A percentile compares a stretch with the other conserved stretches of the same genome.
phyloP scores from a whole-genome alignment of 441 rosid species.

The Gossypium davidsonii region DNA sequence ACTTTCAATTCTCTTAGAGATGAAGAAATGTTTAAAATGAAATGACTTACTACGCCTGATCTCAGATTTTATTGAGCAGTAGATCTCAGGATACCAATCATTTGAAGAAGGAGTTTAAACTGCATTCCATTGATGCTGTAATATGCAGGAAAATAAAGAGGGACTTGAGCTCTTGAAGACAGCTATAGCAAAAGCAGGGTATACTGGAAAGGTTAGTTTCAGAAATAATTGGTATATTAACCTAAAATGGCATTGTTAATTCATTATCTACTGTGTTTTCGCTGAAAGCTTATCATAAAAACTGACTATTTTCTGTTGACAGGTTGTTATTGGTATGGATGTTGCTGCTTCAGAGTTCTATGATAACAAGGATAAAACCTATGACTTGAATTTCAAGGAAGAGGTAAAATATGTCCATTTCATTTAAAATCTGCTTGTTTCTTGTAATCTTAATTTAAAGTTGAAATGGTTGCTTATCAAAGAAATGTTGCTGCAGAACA shows the following conservation, averaged over 20 bases:
- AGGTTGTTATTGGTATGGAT: slow-evolving; percentile 50
- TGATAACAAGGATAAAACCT: slow-evolving; percentile 34
- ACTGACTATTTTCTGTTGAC: neutral
- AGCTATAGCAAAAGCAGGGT: slow-evolving; percentile 43
- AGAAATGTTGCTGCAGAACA: slow-evolving; percentile 20
- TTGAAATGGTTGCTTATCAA: neutral
- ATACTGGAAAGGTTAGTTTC: slow-evolving; percentile 36
- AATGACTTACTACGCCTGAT: neutral
- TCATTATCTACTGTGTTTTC: neutral
- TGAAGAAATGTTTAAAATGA: neutral
- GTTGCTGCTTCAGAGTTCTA: slow-evolving; percentile 51
- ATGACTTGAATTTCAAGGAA: slow-evolving; percentile 49
- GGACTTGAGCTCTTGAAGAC: slow-evolving; percentile 47
- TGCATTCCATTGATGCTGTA: neutral
- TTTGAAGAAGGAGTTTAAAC: neutral
- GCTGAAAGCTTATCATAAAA: neutral
- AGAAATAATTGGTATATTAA: neutral
- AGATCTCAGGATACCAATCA: neutral
- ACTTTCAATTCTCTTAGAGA: neutral
- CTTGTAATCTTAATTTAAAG: neutral
- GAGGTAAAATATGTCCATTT: slow-evolving; percentile 22
- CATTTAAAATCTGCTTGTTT: neutral
- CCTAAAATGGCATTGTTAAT: neutral
- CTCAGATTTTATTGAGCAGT: neutral
- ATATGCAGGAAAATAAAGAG: slow-evolving; percentile 40